A percentile compares a stretch with the other conserved stretches of the same genome.
Conservation (phyloP, 2,329 filamentous ascomycete genomes). For the Biscogniauxia mediterranea region DNA sequence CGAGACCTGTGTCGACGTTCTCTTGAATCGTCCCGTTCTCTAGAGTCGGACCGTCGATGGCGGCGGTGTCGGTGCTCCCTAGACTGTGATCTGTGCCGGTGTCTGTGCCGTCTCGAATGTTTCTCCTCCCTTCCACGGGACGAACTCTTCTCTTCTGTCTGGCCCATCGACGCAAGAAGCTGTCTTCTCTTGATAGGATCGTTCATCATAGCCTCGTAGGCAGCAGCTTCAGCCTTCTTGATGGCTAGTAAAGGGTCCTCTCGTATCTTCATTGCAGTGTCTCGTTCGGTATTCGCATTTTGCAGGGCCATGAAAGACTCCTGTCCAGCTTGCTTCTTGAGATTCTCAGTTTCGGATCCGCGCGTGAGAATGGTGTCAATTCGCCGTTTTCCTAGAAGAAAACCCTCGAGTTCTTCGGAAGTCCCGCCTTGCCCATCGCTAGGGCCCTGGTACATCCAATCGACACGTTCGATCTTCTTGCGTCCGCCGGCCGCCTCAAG, state of each 20-base stretch:
- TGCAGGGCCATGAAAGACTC: constrained; percentile 61
- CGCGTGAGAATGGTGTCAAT: constrained; percentile 82
- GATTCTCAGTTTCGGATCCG: constrained; percentile 74
- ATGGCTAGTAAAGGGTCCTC: constrained; percentile 92
- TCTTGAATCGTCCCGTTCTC: constrained; percentile 39
- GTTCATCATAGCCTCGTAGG: constrained; percentile 77
- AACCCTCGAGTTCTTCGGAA: constrained; percentile 88
- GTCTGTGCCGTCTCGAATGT: constrained; percentile 40
- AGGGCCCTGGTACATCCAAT: constrained; percentile 97
- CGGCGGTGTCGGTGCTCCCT: constrained; percentile 39
- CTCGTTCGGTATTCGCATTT: constrained; percentile 70
- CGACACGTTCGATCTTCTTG: constrained; percentile 78
- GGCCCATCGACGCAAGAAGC: constrained; percentile 63
- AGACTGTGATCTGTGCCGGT: constrained; percentile 34
- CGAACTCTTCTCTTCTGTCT: constrained; percentile 44
- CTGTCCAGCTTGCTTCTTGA: constrained; percentile 70
- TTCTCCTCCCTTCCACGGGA: constrained; percentile 42
- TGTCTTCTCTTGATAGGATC: constrained; percentile 67
- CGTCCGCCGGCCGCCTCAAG: constrained; percentile 85
- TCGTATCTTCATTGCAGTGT: constrained; percentile 81
- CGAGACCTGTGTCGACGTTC: constrained; percentile 41
- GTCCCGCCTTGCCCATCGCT: constrained; percentile 72
- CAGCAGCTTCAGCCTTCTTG: constrained; percentile 84
- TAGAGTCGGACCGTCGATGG: constrained; percentile 38
- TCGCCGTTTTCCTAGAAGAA: constrained; percentile 85